phyloP scores from a whole-genome alignment of 2,329 filamentous ascomycete species.

The Hypocreales sp. region DNA sequence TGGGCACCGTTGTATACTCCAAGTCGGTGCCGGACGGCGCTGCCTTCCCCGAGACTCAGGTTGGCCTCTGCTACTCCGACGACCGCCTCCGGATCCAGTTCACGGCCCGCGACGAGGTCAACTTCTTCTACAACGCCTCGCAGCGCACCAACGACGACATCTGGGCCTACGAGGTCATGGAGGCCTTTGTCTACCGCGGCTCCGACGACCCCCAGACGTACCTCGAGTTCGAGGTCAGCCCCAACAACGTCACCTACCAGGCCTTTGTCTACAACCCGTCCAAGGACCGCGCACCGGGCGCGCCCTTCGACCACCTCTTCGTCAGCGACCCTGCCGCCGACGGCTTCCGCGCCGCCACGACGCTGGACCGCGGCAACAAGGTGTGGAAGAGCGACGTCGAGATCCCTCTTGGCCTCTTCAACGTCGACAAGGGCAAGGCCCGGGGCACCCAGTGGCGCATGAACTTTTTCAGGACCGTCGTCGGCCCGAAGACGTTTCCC shows the following conservation, averaged over 20 bases:
- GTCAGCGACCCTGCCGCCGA: conserved; percentile 22
- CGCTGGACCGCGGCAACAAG: conserved; percentile 17
- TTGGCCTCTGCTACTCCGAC: conserved; percentile 30
- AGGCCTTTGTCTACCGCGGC: conserved; percentile 30
- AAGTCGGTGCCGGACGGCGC: conserved; percentile 24
- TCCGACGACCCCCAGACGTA: conserved; percentile 30
- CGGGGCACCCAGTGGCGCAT: conserved; percentile 31
- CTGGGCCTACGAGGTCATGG: conserved; percentile 34
- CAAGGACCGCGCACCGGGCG: conserved; percentile 23
- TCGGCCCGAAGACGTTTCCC: conserved; percentile 24
- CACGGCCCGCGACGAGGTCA: conserved; percentile 27
- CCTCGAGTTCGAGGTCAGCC: conserved; percentile 33
- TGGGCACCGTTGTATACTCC: conserved; percentile 20
- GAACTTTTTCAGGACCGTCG: conserved; percentile 35
- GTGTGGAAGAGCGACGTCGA: conserved; percentile 24
- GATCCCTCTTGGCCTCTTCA: conserved; percentile 33
- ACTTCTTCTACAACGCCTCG: conserved; percentile 27
- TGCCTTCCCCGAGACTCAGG: conserved; percentile 26
- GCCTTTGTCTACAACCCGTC: conserved; percentile 34
- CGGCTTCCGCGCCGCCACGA: conserved; percentile 24
- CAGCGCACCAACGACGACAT: conserved; percentile 29
- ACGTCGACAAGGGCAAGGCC: conserved; percentile 25
- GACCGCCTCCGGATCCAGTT: conserved; percentile 24
- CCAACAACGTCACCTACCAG: conserved; percentile 35
- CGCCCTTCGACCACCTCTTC: conserved; percentile 28